A percentile compares a stretch with the other conserved stretches of the same genome.
Conservation (phyloP, 2,329 filamentous ascomycete species). For the Penicillium expansum region DNA sequence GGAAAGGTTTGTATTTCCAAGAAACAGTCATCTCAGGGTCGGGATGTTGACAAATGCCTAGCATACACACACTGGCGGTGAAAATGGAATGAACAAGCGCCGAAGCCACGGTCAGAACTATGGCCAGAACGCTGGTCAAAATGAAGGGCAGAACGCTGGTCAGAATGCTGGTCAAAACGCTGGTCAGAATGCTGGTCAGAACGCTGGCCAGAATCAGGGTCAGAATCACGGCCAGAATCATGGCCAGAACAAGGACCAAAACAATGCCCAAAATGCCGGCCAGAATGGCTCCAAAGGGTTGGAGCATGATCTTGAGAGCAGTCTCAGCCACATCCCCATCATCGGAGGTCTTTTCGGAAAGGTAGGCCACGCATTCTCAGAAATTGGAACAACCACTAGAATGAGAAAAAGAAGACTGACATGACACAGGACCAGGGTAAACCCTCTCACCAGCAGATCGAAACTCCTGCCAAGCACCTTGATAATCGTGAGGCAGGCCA, state of each 20-base stretch:
- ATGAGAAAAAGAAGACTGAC: background rate
- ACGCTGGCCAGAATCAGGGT: background rate
- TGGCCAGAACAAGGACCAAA: background rate
- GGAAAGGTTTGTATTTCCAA: slow-evolving; percentile 1
- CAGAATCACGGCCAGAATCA: background rate
- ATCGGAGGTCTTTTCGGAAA: slow-evolving; percentile 13
- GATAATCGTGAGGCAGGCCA: background rate
- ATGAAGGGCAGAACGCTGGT: slow-evolving; percentile 3
- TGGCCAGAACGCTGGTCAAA: slow-evolving; percentile 10
- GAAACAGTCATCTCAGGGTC: background rate
- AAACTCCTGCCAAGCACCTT: slow-evolving; percentile 1
- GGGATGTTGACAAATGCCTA: background rate
- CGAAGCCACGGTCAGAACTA: slow-evolving; percentile 6
- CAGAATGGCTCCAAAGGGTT: slow-evolving; percentile 4
- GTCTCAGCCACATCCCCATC: slow-evolving; percentile 13
- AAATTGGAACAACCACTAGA: background rate
- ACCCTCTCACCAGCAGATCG: background rate
- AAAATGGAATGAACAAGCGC: slow-evolving; percentile 4
- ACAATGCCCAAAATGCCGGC: slow-evolving; percentile 1
- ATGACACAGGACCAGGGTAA: background rate
- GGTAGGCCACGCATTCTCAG: background rate
- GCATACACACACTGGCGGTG: slow-evolving; percentile 7
- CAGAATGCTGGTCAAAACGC: slow-evolving; percentile 2
- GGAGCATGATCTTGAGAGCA: slow-evolving; percentile 3
- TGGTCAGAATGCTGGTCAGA: slow-evolving; percentile 8